A percentile compares a stretch with the other conserved stretches of the same genome.
Conservation (phyloP, 129 eudicot genomes). For the Chrysanthemum makinoi region DNA sequence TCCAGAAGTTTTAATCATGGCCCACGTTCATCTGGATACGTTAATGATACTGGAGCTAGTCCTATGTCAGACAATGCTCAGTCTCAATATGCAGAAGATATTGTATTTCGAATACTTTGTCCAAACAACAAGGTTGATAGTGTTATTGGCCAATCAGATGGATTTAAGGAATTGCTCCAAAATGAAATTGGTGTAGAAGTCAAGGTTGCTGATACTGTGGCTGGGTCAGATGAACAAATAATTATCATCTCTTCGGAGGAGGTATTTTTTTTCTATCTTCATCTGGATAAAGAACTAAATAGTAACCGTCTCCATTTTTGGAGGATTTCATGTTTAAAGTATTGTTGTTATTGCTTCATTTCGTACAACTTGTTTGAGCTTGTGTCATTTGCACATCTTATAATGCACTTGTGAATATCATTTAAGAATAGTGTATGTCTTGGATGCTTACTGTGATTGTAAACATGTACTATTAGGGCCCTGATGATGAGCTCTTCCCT, state of each 20-base stretch:
- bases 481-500: slow-evolving; percentile 94
- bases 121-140: slow-evolving; percentile 72
- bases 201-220: slow-evolving; percentile 64
- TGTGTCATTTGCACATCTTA: slow-evolving; percentile 6
- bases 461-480: slow-evolving; percentile 51
- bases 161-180: slow-evolving; percentile 86
- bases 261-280: slow-evolving; percentile 48
- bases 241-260: slow-evolving; percentile 80
- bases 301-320: neutral
- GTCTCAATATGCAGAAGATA: slow-evolving; percentile 54
- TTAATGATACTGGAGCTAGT: slow-evolving; percentile 51
- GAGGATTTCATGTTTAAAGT: neutral
- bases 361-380: slow-evolving; percentile 13
- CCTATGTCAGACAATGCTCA: slow-evolving; percentile 52
- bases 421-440: slow-evolving; percentile 12
- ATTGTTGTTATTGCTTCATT: slow-evolving; percentile 8
- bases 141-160: slow-evolving; percentile 85
- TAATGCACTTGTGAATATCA: neutral
- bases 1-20: slow-evolving; percentile 57
- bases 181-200: slow-evolving; percentile 94
- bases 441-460: slow-evolving; percentile 28
- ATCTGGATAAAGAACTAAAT: neutral
- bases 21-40: slow-evolving; percentile 53
- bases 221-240: slow-evolving; percentile 79
- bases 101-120: slow-evolving; percentile 91